phyloP scores from a whole-genome alignment of 257 asterid species.

The Phtheirospermum japonicum region DNA sequence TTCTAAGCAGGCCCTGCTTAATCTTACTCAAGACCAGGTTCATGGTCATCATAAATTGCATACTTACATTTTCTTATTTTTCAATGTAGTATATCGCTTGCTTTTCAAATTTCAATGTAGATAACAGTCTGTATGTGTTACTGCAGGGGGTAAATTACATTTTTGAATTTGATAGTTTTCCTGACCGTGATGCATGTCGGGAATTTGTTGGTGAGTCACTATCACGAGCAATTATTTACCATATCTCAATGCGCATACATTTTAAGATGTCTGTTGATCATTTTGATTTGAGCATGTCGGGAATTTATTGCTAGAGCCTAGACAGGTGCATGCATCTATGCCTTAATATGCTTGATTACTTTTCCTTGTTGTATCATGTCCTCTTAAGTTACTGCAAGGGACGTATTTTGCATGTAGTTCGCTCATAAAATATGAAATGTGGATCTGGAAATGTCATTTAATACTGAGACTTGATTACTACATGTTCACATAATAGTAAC shows the following conservation, averaged over 20 bases:
- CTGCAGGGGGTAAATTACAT: conserved; percentile 69
- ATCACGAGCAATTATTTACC: conserved; percentile 17
- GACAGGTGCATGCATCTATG: background rate
- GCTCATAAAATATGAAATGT: conserved; percentile 3
- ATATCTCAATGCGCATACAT: conserved; percentile 12
- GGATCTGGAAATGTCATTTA: conserved; percentile 1
- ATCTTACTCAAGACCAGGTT: conserved; percentile 74
- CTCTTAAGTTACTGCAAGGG: conserved; percentile 15
- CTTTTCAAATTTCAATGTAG: conserved; percentile 12
- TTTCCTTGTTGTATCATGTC: conserved; percentile 1
- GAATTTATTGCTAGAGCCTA: background rate
- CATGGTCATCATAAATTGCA: conserved; percentile 22
- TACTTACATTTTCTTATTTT: conserved; percentile 12
- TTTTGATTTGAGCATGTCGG: conserved; percentile 10
- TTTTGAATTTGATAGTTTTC: conserved; percentile 73
- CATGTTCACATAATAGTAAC: conserved; percentile 6
- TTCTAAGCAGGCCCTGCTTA: conserved; percentile 76
- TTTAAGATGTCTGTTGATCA: conserved; percentile 4
- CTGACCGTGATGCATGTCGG: conserved; percentile 86
- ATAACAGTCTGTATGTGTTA: conserved; percentile 27
- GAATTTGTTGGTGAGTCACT: conserved; percentile 81
- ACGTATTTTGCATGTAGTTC: conserved; percentile 13
- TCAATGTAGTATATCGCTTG: conserved; percentile 3
- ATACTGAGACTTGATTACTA: conserved; percentile 1
- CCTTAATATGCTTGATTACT: background rate